Evolutionary conservation across 768 basidiomycete genomes (phyloP), one percentile per base, ranked within the genome.

Genomic region (Kockovaella imperatae): DNA sequence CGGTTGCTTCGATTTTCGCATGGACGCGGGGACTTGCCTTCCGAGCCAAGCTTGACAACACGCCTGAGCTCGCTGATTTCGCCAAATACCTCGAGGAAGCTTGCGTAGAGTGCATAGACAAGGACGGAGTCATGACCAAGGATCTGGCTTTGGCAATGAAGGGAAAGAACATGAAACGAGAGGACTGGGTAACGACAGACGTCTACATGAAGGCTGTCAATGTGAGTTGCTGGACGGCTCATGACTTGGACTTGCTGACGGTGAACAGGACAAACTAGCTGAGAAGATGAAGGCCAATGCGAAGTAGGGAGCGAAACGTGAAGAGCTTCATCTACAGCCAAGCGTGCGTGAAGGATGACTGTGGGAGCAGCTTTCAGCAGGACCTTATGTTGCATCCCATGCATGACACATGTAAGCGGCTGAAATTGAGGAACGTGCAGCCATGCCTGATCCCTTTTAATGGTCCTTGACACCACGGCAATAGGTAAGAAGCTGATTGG

Each of bases 1-100:
- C 93, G 32, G 90, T 97, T 59, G 93, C 93, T 36, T 89, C 86
- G 48, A 96, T 99, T 75, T 97, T 91, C 63, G 93, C 93, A 6
- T 99, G 93, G 93, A 97, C 93, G 14, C 83, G 95, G 38, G 93
- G 93, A 0, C 78, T 99, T 34, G 74, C 87, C 45, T 88, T 89
- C 74, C 83, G 90, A 57, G 91, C 90, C 55, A 89, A 87, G 76
- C 77, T 96, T 26, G 93, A 99, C 67, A 75, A 75, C 32, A 97
- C 93, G 68, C 80, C 79, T 18, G 75, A 76, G 28, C 79, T 99
- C 24, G 75, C 73, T 44, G 72, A 73, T 38, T 99, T 93, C 73
- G 87, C 84, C 60, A 61, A 77, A 40, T 80, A 82, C 53, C 78
- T 99, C 32, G 95, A 99, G 76, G 77, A 72, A 13, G 81, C 87